phyloP scores from a whole-genome alignment of 495 filamentous ascomycete species.

The Beverwykella pulmonaria region DNA sequence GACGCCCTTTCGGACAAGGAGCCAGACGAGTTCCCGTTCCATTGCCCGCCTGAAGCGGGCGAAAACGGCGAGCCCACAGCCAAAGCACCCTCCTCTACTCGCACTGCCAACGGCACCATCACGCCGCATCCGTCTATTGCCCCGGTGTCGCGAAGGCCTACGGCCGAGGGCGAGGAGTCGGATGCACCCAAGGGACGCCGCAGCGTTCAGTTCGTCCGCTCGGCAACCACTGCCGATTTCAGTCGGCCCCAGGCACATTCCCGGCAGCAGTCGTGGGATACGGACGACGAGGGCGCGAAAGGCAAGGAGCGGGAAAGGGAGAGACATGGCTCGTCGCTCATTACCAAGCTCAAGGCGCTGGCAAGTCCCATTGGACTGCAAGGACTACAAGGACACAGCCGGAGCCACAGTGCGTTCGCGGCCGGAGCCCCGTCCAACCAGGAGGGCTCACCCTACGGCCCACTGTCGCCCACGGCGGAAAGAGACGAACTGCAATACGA shows the following conservation, averaged over 20 bases:
- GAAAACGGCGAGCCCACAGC: background rate
- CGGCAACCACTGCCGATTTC: slow-evolving; percentile 29
- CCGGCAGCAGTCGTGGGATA: slow-evolving; percentile 39
- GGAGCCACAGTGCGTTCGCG: slow-evolving; percentile 42
- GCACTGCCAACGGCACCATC: slow-evolving; percentile 14
- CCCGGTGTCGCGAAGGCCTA: slow-evolving; percentile 29
- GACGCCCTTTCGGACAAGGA: slow-evolving; percentile 14
- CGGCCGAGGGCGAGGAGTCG: slow-evolving; percentile 36
- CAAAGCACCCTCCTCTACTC: background rate
- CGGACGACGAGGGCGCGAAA: slow-evolving; percentile 32
- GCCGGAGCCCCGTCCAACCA: slow-evolving; percentile 38
- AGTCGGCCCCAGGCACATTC: slow-evolving; percentile 27
- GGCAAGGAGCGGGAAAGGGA: slow-evolving; percentile 35
- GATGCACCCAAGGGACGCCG: slow-evolving; percentile 45
- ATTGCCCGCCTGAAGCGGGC: slow-evolving; percentile 1
- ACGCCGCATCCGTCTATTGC: slow-evolving; percentile 16
- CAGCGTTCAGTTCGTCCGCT: slow-evolving; percentile 50
- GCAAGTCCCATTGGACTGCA: slow-evolving; percentile 42
- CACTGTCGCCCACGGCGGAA: slow-evolving; percentile 36
- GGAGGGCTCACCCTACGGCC: slow-evolving; percentile 26
- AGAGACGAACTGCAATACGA: slow-evolving; percentile 34
- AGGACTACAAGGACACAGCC: slow-evolving; percentile 41
- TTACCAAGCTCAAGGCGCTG: slow-evolving; percentile 49
- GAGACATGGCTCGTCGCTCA: slow-evolving; percentile 41
- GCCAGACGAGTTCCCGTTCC: slow-evolving; percentile 38